A percentile compares a stretch with the other conserved stretches of the same genome.
Evolutionary conservation across 2,329 filamentous ascomycete species (phyloP).

Genomic region (Fusarium paranaense): DNA sequence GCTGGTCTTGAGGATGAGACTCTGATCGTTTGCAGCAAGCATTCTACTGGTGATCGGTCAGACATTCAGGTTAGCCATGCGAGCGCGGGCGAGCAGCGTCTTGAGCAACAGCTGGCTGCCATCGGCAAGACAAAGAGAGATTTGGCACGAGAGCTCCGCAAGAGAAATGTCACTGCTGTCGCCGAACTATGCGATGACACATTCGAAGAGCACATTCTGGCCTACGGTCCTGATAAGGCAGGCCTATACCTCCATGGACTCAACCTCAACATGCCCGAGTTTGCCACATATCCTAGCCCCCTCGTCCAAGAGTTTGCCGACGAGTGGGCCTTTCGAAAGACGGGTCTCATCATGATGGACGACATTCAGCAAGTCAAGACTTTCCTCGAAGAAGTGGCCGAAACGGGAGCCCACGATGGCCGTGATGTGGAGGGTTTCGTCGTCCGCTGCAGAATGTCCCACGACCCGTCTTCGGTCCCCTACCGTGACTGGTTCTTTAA

Average conservation of each 20-base stretch:
- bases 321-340: conserved; percentile 93
- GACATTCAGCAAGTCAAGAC: conserved; percentile 78
- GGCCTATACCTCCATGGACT: conserved; percentile 96
- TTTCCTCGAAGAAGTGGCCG: conserved; percentile 86
- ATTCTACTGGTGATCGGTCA: conserved; percentile 86
- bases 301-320: conserved; percentile 92
- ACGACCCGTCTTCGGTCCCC: conserved; percentile 60
- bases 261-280: conserved; percentile 94
- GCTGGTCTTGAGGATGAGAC: conserved; percentile 90
- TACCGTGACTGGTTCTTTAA: conserved; percentile 99
- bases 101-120: conserved; percentile 81
- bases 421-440: conserved; percentile 98
- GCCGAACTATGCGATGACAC: conserved; percentile 95
- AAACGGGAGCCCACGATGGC: conserved; percentile 89
- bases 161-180: conserved; percentile 91
- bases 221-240: conserved; percentile 83
- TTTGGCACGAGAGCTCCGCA: conserved; percentile 79
- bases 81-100: conserved; percentile 81
- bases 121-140: conserved; percentile 84
- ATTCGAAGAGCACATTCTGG: conserved; percentile 97
- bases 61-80: conserved; percentile 85
- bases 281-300: conserved; percentile 84
- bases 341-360: conserved; percentile 81
- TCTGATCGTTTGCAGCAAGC: conserved; percentile 97
- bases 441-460: conserved; percentile 82